phyloP scores from a whole-genome alignment of 2,329 filamentous ascomycete genomes.

The Elsinoe batatas region DNA sequence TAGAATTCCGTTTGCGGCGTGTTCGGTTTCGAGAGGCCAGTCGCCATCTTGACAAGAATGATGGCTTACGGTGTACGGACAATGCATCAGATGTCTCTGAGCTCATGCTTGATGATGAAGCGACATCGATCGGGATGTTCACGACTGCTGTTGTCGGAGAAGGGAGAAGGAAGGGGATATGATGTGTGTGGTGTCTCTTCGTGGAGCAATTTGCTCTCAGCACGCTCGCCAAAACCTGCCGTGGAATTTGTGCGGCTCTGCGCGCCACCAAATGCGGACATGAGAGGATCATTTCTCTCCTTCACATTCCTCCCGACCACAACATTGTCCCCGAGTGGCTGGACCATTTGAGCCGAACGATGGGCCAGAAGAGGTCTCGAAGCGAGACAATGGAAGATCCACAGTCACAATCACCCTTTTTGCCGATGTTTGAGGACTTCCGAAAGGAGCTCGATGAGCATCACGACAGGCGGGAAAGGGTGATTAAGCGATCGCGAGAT shows the following conservation, averaged over 20 bases:
- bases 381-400: slow-evolving; percentile 16
- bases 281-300: neutral
- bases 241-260: neutral
- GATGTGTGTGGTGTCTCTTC: too few species aligned
- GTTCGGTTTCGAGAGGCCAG: too few species aligned
- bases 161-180: too few species aligned
- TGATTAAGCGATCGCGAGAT: slow-evolving; percentile 85
- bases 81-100: too few species aligned
- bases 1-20: neutral
- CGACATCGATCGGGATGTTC: too few species aligned
- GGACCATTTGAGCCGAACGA: neutral
- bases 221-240: neutral
- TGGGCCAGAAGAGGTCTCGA: slow-evolving; percentile 18
- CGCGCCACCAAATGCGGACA: neutral
- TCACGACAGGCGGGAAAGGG: slow-evolving; percentile 79
- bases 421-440: slow-evolving; percentile 74
- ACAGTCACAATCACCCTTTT: slow-evolving; percentile 32
- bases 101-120: too few species aligned
- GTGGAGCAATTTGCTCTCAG: too few species aligned
- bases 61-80: too few species aligned
- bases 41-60: too few species aligned
- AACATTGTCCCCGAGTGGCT: neutral
- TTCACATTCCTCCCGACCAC: neutral
- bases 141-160: too few species aligned
- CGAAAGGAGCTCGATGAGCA: slow-evolving; percentile 85